Conservation (phyloP, 768 basidiomycete species). For the Pilatotrama ljubarskyi region DNA sequence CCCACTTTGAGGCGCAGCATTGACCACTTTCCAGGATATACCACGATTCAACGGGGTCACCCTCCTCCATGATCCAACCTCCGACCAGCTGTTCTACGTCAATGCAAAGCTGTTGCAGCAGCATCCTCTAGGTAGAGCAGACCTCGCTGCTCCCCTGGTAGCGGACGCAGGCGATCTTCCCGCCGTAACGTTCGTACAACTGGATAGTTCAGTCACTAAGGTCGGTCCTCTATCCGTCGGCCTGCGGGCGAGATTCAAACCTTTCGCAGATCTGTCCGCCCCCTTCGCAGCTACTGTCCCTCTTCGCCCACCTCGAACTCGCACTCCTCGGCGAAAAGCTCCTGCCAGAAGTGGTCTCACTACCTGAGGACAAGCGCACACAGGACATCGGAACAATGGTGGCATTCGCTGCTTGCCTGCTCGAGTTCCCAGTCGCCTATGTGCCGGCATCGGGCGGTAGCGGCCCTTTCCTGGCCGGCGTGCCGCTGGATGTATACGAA, state of each 20-base stretch:
- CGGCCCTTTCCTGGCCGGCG: conserved; percentile 44
- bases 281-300: not conserved
- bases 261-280: not conserved
- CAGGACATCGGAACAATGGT: conserved; percentile 33
- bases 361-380: not conserved
- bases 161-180: not conserved
- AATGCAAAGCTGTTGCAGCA: not conserved
- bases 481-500: conserved; percentile 53
- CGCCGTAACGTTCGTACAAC: not conserved
- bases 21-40: conserved; percentile 16
- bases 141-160: not conserved
- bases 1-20: not conserved
- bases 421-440: conserved; percentile 63
- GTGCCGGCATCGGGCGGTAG: conserved; percentile 39
- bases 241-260: not conserved
- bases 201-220: not conserved
- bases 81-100: conserved; percentile 58
- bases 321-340: not conserved
- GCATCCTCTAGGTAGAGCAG: not conserved
- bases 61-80: conserved; percentile 46
- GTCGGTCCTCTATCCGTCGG: not conserved
- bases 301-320: not conserved
- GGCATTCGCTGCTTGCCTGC: conserved; percentile 57
- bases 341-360: not conserved
- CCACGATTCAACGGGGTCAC: conserved; percentile 41